Percentiles rank a stretch among this genome's conserved stretches.
Conservation (phyloP, 306 rosid species). For the Dalbergia oliveri region DNA sequence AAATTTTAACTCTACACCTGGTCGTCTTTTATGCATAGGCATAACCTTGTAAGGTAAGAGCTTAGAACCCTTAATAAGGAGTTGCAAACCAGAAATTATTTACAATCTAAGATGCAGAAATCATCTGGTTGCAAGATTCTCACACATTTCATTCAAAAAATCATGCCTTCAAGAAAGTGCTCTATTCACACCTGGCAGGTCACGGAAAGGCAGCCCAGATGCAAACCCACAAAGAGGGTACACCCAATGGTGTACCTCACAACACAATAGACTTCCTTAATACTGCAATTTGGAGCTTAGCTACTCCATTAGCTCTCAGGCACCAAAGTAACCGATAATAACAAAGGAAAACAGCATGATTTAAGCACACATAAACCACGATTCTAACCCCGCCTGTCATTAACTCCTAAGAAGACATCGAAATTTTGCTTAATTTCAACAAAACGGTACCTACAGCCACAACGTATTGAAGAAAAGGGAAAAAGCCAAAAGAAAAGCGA, state of each 20-base stretch:
- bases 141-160: conserved; percentile 12
- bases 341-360: background rate
- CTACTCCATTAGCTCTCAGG: conserved; percentile 9
- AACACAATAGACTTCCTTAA: conserved; percentile 5
- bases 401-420: conserved; percentile 16
- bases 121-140: background rate
- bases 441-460: conserved; percentile 11
- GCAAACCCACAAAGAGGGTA: background rate
- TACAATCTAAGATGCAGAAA: background rate
- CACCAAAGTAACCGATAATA: background rate
- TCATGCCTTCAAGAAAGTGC: background rate
- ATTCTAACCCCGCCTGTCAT: background rate
- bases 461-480: background rate
- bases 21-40: background rate
- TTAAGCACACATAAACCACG: background rate
- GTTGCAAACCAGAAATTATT: background rate
- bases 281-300: conserved; percentile 2
- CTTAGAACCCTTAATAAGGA: background rate
- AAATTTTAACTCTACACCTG: background rate
- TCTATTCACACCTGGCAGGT: background rate
- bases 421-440: conserved; percentile 8
- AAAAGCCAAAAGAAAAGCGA: background rate
- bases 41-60: background rate
- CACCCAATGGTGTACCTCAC: background rate
- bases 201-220: background rate